Evolutionary conservation across 306 rosid species (phyloP).

Genomic region (Cercis canadensis): DNA sequence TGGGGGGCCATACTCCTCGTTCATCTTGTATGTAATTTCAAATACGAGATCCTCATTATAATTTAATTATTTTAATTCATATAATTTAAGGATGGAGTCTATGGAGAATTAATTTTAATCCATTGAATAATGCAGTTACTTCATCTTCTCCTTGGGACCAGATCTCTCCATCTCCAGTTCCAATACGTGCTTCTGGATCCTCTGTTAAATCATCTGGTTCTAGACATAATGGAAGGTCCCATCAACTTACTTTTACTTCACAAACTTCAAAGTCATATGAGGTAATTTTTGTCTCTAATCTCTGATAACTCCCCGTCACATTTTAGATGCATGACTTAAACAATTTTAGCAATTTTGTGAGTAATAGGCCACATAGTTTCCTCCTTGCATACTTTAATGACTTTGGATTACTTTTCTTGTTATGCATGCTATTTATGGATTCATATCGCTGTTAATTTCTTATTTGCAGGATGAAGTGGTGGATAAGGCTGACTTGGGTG

Average conservation of each 20-base stretch:
- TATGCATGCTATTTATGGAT: conserved; percentile 23
- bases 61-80: conserved; percentile 19
- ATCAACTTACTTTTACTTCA: conserved; percentile 57
- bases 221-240: conserved; percentile 69
- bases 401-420: conserved; percentile 10
- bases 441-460: conserved; percentile 24
- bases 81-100: conserved; percentile 19
- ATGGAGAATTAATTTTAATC: conserved; percentile 34
- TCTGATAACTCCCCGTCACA: conserved; percentile 13
- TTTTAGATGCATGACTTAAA: neutral
- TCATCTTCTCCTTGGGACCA: conserved; percentile 94
- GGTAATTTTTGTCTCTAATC: conserved; percentile 50
- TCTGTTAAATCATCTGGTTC: conserved; percentile 68
- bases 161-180: conserved; percentile 89
- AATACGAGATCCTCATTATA: conserved; percentile 8
- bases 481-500: conserved; percentile 53
- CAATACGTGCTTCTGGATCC: conserved; percentile 91
- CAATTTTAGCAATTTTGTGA: conserved; percentile 13
- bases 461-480: conserved; percentile 62
- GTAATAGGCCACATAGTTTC: neutral
- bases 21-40: conserved; percentile 62
- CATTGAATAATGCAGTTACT: conserved; percentile 53
- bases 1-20: conserved; percentile 78
- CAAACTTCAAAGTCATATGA: conserved; percentile 53
- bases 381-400: conserved; percentile 6